Evolutionary conservation across 2,329 filamentous ascomycete genomes (phyloP), one percentile per base, ranked within the genome.

Genomic region (Fonsecaea pugnacius): DNA sequence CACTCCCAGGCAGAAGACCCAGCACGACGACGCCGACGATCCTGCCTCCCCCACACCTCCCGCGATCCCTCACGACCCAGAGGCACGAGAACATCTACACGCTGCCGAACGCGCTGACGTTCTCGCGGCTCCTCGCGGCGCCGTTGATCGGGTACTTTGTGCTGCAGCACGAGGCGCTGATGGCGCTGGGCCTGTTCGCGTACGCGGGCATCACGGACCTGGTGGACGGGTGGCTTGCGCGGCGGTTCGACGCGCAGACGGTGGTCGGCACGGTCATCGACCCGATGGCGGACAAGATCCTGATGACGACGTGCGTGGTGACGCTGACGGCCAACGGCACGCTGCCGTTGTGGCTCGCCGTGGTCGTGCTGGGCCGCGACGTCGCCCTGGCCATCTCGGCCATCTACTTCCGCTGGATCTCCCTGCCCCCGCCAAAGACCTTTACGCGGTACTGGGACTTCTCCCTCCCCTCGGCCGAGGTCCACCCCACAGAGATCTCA

Each of bases 391-490:
- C 85, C 30, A 83, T 96, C 24, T 87, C 92, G 1, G 95, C 95
- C 27, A 88, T 99, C 70, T 98, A 97, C 80, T 98, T 95, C 77
- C 89, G 95, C 68, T 98, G 92, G 86, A 96, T 97, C 70, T 96
- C 91, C 1, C 84, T 99, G 5, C 95, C 95, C 0, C 89, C 91
- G 0, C 95, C 95, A 1, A 98, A 98, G 79, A 98, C 95, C 0
- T 91, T 97, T 77, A 79, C 85, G 18, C 84, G 95, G 18, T 99
- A 98, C 78, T 99, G 95, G 95, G 95, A 99, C 78, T 98, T 99
- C 75, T 94, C 91, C 2, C 84, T 99, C 14, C 95, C 80, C 10
- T 79, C 77, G 9, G 79, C 78, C 2, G 78, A 80, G 66, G 78
- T 80, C 8, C 78, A 76, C 66, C 77, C 78, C 1, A 80, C 79